Evolutionary conservation across 2,329 filamentous ascomycete genomes (phyloP).

Genomic region (Pestalotiopsis sp.): DNA sequence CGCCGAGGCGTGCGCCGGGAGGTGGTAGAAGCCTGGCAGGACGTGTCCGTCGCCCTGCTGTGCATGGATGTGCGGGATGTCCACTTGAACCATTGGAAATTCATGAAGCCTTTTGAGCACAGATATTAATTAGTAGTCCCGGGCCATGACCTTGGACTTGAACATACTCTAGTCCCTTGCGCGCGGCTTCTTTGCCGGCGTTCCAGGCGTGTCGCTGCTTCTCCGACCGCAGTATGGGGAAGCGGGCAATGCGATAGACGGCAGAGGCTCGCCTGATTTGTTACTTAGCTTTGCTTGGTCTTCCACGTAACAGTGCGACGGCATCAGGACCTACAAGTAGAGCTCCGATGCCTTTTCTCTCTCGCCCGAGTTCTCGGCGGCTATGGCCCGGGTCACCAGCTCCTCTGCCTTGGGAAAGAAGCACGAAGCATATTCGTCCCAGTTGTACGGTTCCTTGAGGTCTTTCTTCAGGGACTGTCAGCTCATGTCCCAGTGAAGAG

Average conservation of each 20-base stretch:
- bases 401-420: constrained; percentile 33
- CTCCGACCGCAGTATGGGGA: constrained; percentile 32
- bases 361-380: constrained; percentile 21
- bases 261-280: constrained; percentile 29
- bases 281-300: neutral
- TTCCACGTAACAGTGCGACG: neutral
- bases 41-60: constrained; percentile 22
- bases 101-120: constrained; percentile 18
- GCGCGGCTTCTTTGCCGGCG: constrained; percentile 28
- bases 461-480: constrained; percentile 14
- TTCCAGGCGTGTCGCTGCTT: constrained; percentile 30
- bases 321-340: constrained; percentile 24
- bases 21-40: constrained; percentile 30
- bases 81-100: constrained; percentile 28
- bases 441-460: constrained; percentile 29
- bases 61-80: constrained; percentile 29
- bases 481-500: neutral
- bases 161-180: constrained; percentile 25
- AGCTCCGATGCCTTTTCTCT: constrained; percentile 30
- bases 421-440: constrained; percentile 35
- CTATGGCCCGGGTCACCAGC: constrained; percentile 23
- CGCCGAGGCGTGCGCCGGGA: constrained; percentile 22
- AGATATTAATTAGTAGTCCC: too few relatives aligned
- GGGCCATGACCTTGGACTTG: neutral
- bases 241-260: constrained; percentile 35